Conservation (phyloP, 495 filamentous ascomycete species). For the Amphirosellinia nigrospora region DNA sequence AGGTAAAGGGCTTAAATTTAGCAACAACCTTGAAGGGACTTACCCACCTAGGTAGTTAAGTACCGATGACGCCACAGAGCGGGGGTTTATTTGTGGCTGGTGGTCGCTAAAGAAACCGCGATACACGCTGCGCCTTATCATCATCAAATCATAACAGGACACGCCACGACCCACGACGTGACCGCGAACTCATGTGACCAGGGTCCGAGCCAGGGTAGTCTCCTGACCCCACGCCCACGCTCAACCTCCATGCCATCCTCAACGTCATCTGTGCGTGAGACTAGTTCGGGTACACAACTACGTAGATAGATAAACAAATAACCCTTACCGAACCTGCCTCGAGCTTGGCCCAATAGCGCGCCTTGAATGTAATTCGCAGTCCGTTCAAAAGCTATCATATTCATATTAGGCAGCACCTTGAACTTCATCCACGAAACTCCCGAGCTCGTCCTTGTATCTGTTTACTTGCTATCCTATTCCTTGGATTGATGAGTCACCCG, state of each 20-base stretch:
- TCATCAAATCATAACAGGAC: constrained; percentile 16
- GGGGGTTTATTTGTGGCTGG: background rate
- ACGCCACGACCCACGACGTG: constrained; percentile 13
- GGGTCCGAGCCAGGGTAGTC: constrained; percentile 17
- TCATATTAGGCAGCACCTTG: background rate
- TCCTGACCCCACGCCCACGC: constrained; percentile 7
- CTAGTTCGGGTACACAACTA: background rate
- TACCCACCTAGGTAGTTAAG: background rate
- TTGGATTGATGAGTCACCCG: constrained; percentile 5
- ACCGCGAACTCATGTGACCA: constrained; percentile 25
- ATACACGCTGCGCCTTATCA: background rate
- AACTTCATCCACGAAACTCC: no score
- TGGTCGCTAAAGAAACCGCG: background rate
- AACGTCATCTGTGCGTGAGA: constrained; percentile 1
- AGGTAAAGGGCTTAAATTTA: constrained; percentile 4
- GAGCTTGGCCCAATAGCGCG: background rate
- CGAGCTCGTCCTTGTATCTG: no score
- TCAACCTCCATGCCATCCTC: background rate
- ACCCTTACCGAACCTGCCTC: background rate
- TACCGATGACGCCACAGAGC: background rate
- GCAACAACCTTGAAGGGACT: background rate
- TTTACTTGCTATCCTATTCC: background rate
- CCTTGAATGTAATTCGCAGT: background rate
- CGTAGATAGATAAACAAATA: constrained; percentile 1
- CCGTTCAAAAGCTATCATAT: background rate